These are phyloP conservation scores for Cornus kousa DNA, from an alignment of 148 eudicot species.

Conservation along the genomic window DNA sequence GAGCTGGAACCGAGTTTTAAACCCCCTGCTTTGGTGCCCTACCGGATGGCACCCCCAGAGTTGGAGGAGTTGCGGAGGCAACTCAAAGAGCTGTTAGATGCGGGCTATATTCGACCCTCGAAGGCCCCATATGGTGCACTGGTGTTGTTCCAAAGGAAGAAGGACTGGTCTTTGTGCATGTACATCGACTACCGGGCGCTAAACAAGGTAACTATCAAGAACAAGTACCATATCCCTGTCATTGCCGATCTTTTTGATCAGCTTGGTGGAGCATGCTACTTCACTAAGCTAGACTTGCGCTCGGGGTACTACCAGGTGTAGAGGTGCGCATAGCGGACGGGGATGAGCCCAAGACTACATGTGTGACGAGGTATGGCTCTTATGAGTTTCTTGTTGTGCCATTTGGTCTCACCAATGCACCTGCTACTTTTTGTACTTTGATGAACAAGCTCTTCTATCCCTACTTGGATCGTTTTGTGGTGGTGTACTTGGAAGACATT, in stretches of 20 bases:
- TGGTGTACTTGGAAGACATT: too few species aligned
- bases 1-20: too few species aligned
- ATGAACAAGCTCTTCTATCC: too few species aligned
- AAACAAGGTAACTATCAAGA: not conserved
- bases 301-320: not conserved
- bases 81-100: not conserved
- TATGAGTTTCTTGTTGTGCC: not conserved
- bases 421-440: not conserved
- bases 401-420: too few species aligned
- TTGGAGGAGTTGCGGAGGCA: not conserved
- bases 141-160: not conserved
- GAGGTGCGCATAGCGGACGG: not conserved
- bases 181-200: not conserved
- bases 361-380: not conserved
- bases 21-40: too few species aligned
- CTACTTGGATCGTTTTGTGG: too few species aligned
- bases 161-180: not conserved
- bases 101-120: not conserved
- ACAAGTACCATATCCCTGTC: not conserved
- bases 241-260: not conserved
- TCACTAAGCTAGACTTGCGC: not conserved
- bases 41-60: not conserved
- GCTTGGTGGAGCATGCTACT: not conserved
- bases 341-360: not conserved
- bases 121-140: conserved; percentile 3